A percentile compares a stretch with the other conserved stretches of the same genome.
Evolutionary conservation across 164 flowering plant genomes (phyloP).

Genomic region (Vitis riparia): DNA sequence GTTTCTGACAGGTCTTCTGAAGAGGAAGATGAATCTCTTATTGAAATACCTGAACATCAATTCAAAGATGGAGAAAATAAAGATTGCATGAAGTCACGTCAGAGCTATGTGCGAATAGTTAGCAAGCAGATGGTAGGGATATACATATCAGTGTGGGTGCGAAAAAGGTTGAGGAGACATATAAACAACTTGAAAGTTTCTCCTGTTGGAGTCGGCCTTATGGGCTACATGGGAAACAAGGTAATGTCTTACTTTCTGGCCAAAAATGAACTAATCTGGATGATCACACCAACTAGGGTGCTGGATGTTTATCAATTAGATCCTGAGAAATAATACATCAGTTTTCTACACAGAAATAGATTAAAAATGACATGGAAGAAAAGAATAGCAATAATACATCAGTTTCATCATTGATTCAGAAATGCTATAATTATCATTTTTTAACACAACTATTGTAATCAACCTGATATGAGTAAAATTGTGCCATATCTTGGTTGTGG

Average conservation of each 20-base stretch:
- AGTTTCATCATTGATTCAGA: background rate
- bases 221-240: conserved; percentile 99
- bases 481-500: background rate
- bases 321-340: no score
- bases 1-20: conserved; percentile 39
- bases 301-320: no score
- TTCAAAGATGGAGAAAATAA: conserved; percentile 9
- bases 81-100: conserved; percentile 26
- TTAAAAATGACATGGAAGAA: background rate
- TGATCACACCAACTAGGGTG: no score
- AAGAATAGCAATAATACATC: background rate
- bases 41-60: conserved; percentile 24
- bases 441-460: background rate
- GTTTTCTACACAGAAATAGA: no score
- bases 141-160: conserved; percentile 89
- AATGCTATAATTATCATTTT: background rate
- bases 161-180: conserved; percentile 75
- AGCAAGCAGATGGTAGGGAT: conserved; percentile 99
- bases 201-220: conserved; percentile 92
- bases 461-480: background rate
- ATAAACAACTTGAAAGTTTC: conserved; percentile 82
- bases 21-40: conserved; percentile 49
- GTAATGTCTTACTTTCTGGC: conserved; percentile 31
- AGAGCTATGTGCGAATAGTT: conserved; percentile 69
- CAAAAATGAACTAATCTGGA: background rate